Conservation (phyloP, 306 rosid species). For the Cicer cuneatum region DNA sequence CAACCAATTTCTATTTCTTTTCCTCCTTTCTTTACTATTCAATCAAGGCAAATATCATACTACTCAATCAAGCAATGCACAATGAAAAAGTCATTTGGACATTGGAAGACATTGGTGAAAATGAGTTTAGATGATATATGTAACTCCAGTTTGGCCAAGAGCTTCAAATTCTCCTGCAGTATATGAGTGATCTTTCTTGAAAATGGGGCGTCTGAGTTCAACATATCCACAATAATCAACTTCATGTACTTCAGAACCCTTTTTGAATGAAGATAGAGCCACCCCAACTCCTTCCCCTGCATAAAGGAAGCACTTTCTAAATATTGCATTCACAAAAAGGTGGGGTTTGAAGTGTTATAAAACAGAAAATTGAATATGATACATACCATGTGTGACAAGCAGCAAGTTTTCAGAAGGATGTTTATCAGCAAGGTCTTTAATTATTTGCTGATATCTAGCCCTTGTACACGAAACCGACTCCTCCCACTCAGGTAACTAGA, state of each 20-base stretch:
- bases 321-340: neutral
- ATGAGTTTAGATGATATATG: constrained; percentile 23
- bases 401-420: constrained; percentile 75
- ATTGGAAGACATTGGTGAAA: constrained; percentile 3
- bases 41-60: constrained; percentile 30
- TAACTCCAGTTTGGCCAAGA: constrained; percentile 55
- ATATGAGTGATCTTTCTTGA: constrained; percentile 45
- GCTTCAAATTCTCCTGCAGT: constrained; percentile 72
- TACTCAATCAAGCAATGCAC: constrained; percentile 24
- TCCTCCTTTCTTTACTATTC: constrained; percentile 1
- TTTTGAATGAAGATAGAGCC: constrained; percentile 59
- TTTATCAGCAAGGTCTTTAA: constrained; percentile 80
- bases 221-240: constrained; percentile 76
- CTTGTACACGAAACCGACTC: constrained; percentile 56
- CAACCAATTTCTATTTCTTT: neutral
- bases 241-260: constrained; percentile 56
- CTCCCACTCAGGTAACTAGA: constrained; percentile 76
- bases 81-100: constrained; percentile 6
- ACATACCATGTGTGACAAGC: constrained; percentile 96
- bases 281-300: constrained; percentile 89
- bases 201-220: constrained; percentile 71
- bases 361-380: constrained; percentile 25
- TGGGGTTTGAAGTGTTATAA: neutral
- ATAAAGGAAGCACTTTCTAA: too few species aligned
- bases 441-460: constrained; percentile 61